Base-by-base conservation (phyloP, 768 basidiomycete species). In the Kwoniella newhampshirensis region DNA sequence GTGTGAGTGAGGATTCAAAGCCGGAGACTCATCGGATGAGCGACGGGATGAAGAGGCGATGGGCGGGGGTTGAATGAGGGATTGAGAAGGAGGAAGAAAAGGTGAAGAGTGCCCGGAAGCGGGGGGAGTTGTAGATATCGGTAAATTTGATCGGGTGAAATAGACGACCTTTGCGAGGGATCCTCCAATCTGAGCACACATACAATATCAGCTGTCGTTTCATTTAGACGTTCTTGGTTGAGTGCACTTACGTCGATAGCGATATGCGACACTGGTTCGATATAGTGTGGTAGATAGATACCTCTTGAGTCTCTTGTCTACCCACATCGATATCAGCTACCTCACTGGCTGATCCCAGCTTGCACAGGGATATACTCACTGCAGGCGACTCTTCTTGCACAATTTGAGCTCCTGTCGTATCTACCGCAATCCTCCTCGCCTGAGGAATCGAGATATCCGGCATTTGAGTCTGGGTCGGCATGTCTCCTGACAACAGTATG, bases 121-220 rank as follows among this genome's bases (percentile, higher is more conserved):
- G 13, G 66, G 64, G n/a, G 63, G 65, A 1, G 64, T 66, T 12
- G 60, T 67, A 15, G 67, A 53, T 27, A 64, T 55, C 4, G 67
- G 64, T 26, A 64, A 40, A 3, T 88, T 86, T 7, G 92, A 91
- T 46, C 96, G 87, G 42, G 94, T 97, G 77, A 98, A 98, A 79
- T 97, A 99, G 66, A 96, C 91, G 49, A 99, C 89, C 77, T 99
- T 99, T 59, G 93, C 94, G 13, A 99, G 80, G 12, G 93, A 96
- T 40, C 96, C 96, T 25, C 96, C 96, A 73, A 98, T 87, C 93
- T 97, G 77, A 12, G n/a, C n/a, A n/a, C 17, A 17, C 39, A 51
- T 69, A 43, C 49, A 50, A 58, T 42, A 43, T 61, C 48, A 67
- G 50, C 47, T 51, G 32, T 8, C 17, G 3, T 13, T 25, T 48